phyloP scores from a whole-genome alignment of 1,284 basidiomycete species.

The Austroboletus novae-zelandiae region DNA sequence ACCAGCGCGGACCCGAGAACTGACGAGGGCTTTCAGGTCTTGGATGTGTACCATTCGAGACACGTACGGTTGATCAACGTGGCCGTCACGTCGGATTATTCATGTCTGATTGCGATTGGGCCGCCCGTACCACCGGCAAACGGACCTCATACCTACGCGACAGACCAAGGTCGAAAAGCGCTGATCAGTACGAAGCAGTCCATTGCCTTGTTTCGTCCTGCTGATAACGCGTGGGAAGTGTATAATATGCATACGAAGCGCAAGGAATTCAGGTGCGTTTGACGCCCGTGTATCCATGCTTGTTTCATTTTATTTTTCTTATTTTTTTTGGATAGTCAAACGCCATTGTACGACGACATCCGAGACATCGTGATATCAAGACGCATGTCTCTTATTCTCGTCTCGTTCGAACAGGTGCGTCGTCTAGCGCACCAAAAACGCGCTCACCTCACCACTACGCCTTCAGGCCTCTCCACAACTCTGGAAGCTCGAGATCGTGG shows the following conservation, averaged over 20 bases:
- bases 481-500: conserved; percentile 70
- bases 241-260: too few species aligned
- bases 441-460: not conserved
- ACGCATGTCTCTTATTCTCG: conserved; percentile 56
- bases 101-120: conserved; percentile 67
- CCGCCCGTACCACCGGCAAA: conserved; percentile 57
- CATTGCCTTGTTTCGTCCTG: not conserved
- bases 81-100: too few species aligned
- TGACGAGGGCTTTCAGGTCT: conserved; percentile 28
- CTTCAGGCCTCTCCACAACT: conserved; percentile 69
- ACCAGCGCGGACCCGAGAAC: too few species aligned
- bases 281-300: too few species aligned
- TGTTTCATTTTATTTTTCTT: too few species aligned
- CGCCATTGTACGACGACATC: too few species aligned
- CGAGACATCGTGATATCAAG: conserved; percentile 67
- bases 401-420: conserved; percentile 55
- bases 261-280: too few species aligned
- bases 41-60: conserved; percentile 60
- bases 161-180: conserved; percentile 69
- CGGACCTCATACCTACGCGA: conserved; percentile 66
- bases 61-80: conserved; percentile 73
- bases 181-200: conserved; percentile 53
- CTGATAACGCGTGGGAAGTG: conserved; percentile 11
- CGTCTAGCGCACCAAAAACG: not conserved
- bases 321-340: too few species aligned